Conservation (phyloP, 2,329 filamentous ascomycete genomes). For the Fusarium tanahbumbuense region DNA sequence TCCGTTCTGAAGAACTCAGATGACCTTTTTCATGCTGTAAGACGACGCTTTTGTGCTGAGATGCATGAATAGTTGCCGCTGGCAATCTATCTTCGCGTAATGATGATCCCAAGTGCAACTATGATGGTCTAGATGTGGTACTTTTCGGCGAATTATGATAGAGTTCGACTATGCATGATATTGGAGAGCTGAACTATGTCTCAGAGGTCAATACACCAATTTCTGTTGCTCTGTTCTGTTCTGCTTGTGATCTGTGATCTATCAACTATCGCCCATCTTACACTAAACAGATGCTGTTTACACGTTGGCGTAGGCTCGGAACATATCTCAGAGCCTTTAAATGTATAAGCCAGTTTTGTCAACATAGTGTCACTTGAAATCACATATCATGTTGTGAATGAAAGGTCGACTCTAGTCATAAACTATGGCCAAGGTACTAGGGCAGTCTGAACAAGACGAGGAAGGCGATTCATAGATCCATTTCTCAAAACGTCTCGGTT, state of each 20-base stretch:
- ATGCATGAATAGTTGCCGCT: slow-evolving; percentile 4
- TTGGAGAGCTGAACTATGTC: slow-evolving; percentile 6
- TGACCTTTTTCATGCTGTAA: background rate
- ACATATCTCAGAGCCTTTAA: too few relatives aligned
- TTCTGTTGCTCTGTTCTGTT: background rate
- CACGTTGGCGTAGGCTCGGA: background rate
- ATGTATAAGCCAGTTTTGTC: background rate
- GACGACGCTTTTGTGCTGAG: slow-evolving; percentile 3
- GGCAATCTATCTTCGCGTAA: background rate
- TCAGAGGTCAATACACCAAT: background rate
- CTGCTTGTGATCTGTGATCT: background rate
- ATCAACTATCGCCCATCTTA: background rate
- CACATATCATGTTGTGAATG: background rate
- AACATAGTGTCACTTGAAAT: background rate
- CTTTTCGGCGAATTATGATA: background rate
- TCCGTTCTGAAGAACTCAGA: background rate
- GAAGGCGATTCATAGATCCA: background rate
- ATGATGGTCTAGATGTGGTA: background rate
- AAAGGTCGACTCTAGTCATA: background rate
- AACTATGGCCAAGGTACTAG: background rate
- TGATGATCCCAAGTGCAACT: background rate
- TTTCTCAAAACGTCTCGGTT: background rate
- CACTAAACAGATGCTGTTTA: background rate
- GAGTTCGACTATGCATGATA: background rate
- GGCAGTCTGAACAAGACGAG: background rate